These are phyloP conservation scores for Cordyceps fumosorosea DNA, from an alignment of 2,329 filamentous ascomycete genomes.

Conservation along the genomic window DNA sequence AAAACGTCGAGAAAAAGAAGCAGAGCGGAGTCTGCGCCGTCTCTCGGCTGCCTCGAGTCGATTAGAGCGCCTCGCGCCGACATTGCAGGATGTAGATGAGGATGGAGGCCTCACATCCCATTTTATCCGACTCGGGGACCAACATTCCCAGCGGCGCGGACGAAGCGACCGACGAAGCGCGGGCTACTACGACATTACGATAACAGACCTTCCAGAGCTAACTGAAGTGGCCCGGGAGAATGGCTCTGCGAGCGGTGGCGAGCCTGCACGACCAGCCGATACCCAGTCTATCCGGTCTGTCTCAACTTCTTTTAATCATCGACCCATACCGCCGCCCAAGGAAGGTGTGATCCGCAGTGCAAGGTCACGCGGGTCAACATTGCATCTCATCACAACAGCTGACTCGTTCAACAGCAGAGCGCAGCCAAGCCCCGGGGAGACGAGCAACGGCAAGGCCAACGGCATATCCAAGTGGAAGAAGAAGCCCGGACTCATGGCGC, in stretches of 20 bases:
- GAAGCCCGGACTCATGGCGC: conserved; percentile 51
- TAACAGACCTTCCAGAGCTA: conserved; percentile 71
- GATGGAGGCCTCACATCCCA: conserved; percentile 52
- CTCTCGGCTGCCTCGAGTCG: conserved; percentile 87
- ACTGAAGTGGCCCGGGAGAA: conserved; percentile 51
- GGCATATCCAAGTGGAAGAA: conserved; percentile 43
- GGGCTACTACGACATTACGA: conserved; percentile 56
- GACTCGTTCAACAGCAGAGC: conserved; percentile 36
- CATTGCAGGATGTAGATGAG: conserved; percentile 72
- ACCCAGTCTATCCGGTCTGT: conserved; percentile 70
- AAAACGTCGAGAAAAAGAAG: conserved; percentile 79
- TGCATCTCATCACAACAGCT: conserved; percentile 72
- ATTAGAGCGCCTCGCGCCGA: conserved; percentile 71
- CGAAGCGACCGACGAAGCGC: conserved; percentile 70
- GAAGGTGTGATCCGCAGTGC: conserved; percentile 64
- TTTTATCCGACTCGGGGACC: conserved; percentile 36
- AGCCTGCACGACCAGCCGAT: conserved; percentile 59
- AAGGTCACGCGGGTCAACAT: conserved; percentile 72
- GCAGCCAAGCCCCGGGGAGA: conserved; percentile 21
- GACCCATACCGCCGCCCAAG: conserved; percentile 77
- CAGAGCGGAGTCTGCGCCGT: conserved; percentile 71
- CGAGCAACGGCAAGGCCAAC: conserved; percentile 19
- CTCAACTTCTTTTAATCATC: conserved; percentile 71
- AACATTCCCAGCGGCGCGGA: conserved; percentile 57
- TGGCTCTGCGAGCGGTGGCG: conserved; percentile 36